phyloP scores from a whole-genome alignment of 768 basidiomycete species.

The Psilocybe cyanescens region DNA sequence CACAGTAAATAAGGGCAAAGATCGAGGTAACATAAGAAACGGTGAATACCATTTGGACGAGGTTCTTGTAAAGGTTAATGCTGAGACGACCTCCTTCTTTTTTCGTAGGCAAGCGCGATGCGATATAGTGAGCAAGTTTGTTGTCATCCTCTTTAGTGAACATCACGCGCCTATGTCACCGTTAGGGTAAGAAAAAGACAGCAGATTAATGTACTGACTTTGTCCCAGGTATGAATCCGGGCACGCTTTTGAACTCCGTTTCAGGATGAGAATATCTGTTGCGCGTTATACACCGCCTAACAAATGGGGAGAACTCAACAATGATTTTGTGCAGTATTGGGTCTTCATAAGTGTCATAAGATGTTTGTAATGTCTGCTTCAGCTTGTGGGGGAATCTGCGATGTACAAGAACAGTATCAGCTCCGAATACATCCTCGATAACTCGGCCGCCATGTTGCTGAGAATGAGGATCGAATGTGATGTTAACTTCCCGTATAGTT shows the following conservation, averaged over 20 bases:
- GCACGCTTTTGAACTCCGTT: constrained; percentile 29
- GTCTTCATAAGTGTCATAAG: constrained; percentile 23
- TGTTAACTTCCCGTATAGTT: background rate
- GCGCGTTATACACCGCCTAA: constrained; percentile 27
- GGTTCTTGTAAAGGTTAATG: constrained; percentile 32
- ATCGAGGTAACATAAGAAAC: background rate
- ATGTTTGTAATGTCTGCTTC: constrained; percentile 10
- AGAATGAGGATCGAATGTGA: background rate
- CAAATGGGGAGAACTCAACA: constrained; percentile 31
- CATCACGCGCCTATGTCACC: constrained; percentile 19
- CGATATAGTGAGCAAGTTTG: constrained; percentile 39
- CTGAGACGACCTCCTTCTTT: constrained; percentile 44
- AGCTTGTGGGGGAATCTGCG: background rate
- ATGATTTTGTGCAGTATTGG: constrained; percentile 13
- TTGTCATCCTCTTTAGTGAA: constrained; percentile 45
- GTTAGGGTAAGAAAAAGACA: background rate
- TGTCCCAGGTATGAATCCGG: constrained; percentile 22
- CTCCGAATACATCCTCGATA: constrained; percentile 18
- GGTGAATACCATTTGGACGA: constrained; percentile 34
- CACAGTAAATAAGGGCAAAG: background rate
- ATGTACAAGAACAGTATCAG: constrained; percentile 29
- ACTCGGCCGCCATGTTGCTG: constrained; percentile 34
- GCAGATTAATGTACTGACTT: constrained; percentile 9
- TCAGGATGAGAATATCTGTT: constrained; percentile 22
- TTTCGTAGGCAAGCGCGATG: constrained; percentile 36